Percentiles rank a stretch among this genome's conserved stretches.
phyloP scores from a whole-genome alignment of 805 yeast genomes.

The Clavispora fructus region DNA sequence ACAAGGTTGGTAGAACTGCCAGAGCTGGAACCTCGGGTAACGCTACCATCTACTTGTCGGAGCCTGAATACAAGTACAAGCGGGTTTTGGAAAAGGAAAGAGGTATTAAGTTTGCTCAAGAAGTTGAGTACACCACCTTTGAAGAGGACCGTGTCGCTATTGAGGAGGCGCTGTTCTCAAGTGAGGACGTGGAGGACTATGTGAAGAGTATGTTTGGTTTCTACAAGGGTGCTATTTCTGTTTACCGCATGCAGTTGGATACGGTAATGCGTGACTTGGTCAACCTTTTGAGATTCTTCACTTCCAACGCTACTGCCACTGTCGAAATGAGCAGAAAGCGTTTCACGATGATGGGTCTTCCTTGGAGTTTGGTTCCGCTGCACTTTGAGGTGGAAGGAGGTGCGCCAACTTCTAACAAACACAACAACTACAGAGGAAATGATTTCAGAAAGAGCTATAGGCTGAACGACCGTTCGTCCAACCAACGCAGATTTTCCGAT shows the following conservation, averaged over 20 bases:
- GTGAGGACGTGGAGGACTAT: slow-evolving; percentile 20
- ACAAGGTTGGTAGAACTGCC: slow-evolving; percentile 94
- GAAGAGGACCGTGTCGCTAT: slow-evolving; percentile 27
- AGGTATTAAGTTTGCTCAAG: slow-evolving; percentile 50
- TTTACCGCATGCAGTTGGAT: slow-evolving; percentile 9
- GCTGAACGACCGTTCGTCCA: neutral
- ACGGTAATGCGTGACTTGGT: slow-evolving; percentile 8
- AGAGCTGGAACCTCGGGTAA: slow-evolving; percentile 81
- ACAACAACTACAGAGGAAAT: neutral
- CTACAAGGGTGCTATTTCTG: slow-evolving; percentile 20
- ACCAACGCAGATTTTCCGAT: neutral
- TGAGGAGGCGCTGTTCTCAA: slow-evolving; percentile 12
- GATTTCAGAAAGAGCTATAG: neutral
- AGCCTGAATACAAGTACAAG: slow-evolving; percentile 54
- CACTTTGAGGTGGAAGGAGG: neutral
- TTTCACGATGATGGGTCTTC: slow-evolving; percentile 12
- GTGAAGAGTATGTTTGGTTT: slow-evolving; percentile 23
- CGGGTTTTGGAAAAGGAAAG: slow-evolving; percentile 41
- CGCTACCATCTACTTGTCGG: slow-evolving; percentile 56
- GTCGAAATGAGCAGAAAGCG: slow-evolving; percentile 6
- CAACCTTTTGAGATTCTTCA: slow-evolving; percentile 6
- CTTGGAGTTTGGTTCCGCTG: slow-evolving; percentile 11
- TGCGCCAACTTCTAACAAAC: neutral
- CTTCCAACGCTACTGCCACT: slow-evolving; percentile 5
- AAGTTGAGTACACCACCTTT: slow-evolving; percentile 32